Evolutionary conservation across 2,329 filamentous ascomycete species (phyloP).

Genomic region (Polytolypa hystricis): DNA sequence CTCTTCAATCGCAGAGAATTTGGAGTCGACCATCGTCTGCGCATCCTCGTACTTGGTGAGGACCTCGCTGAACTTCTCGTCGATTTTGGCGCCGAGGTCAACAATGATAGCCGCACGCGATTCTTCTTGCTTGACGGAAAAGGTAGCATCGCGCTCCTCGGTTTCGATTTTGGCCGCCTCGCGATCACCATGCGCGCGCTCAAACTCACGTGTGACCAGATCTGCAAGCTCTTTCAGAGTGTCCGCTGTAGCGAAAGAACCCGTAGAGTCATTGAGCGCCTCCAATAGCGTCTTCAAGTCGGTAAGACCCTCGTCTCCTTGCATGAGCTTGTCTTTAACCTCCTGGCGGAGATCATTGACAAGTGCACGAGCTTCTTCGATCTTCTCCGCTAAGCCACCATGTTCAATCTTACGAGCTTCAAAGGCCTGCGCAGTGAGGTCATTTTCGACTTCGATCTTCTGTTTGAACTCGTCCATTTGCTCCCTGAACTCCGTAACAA

Average conservation of each 20-base stretch:
- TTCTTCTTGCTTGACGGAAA: conserved; percentile 50
- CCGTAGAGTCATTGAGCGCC: conserved; percentile 51
- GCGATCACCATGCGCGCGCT: conserved; percentile 70
- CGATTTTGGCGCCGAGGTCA: conserved; percentile 47
- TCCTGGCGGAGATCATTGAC: conserved; percentile 69
- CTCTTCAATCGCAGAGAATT: conserved; percentile 60
- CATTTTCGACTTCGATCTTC: conserved; percentile 54
- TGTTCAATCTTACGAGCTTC: conserved; percentile 79
- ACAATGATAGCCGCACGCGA: conserved; percentile 43
- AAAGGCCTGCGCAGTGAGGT: conserved; percentile 64
- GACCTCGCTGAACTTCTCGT: conserved; percentile 72
- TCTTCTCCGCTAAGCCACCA: conserved; percentile 62
- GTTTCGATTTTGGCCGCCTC: conserved; percentile 71
- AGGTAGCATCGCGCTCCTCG: conserved; percentile 47
- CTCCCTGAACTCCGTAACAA: conserved; percentile 52
- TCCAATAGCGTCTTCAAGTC: conserved; percentile 51
- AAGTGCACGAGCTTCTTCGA: conserved; percentile 66
- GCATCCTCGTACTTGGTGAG: conserved; percentile 83
- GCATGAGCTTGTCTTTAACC: conserved; percentile 63
- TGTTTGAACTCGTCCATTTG: too few species aligned
- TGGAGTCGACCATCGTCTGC: conserved; percentile 61
- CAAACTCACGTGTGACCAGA: conserved; percentile 73
- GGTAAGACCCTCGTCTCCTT: conserved; percentile 53
- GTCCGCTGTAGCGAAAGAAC: conserved; percentile 38
- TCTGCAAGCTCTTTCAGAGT: conserved; percentile 62